Evolutionary conservation across 371 early-diverging fungal genomes (phyloP).

Genomic region (Rhizopus microsporus): DNA sequence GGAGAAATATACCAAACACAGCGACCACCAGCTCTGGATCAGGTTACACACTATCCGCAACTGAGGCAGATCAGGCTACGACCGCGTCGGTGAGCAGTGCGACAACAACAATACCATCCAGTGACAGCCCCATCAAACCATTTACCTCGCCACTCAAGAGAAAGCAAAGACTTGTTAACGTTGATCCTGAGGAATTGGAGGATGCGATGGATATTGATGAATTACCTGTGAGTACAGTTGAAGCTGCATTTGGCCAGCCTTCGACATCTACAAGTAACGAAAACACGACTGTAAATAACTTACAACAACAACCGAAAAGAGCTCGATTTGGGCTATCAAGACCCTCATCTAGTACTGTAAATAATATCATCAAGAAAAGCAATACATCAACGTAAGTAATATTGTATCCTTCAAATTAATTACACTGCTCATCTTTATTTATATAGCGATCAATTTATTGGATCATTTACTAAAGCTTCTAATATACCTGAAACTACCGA

Average conservation of each 20-base stretch:
- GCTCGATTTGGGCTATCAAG: background rate
- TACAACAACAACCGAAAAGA: background rate
- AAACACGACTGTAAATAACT: background rate
- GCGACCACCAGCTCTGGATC: background rate
- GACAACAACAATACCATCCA: background rate
- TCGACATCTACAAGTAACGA: background rate
- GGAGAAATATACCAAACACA: too few relatives aligned
- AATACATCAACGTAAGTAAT: background rate
- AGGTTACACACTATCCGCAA: background rate
- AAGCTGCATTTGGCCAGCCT: conserved; percentile 1
- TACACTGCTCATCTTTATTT: background rate
- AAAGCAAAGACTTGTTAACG: conserved; percentile 6
- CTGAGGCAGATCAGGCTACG: background rate
- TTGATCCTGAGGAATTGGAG: conserved; percentile 10
- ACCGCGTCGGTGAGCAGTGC: background rate
- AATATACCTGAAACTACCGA: background rate
- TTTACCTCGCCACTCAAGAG: conserved; percentile 5
- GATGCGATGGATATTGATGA: background rate
- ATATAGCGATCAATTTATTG: background rate
- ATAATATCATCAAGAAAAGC: background rate
- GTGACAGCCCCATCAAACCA: background rate
- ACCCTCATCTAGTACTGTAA: background rate
- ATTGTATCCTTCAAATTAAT: background rate
- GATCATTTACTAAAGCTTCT: conserved; percentile 12
- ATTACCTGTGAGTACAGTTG: background rate